A percentile compares a stretch with the other conserved stretches of the same genome.
These are phyloP conservation scores for Aspergillus sp. DNA, from an alignment of 2,329 filamentous ascomycete genomes.

Conservation along the genomic window DNA sequence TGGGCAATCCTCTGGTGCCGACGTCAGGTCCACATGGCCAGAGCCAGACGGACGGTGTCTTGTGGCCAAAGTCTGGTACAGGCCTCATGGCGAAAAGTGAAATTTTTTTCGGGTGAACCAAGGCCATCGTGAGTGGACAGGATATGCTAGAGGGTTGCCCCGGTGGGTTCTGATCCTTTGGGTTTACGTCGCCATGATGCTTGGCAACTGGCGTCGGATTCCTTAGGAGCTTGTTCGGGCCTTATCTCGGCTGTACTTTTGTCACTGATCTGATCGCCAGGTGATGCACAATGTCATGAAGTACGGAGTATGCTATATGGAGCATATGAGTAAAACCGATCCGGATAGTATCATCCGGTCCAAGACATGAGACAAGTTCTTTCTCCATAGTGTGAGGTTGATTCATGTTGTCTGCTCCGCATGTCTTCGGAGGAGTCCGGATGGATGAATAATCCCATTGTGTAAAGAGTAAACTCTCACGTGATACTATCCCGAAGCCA, in stretches of 20 bases:
- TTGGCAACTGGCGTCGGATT: constrained; percentile 3
- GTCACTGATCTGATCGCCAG: neutral
- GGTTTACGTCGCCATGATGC: neutral
- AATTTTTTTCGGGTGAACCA: constrained; percentile 1
- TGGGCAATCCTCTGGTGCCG: constrained; percentile 3
- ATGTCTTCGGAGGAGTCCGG: neutral
- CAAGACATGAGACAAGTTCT: neutral
- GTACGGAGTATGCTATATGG: neutral
- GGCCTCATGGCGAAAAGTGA: neutral
- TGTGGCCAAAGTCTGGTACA: constrained; percentile 8
- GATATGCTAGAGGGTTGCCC: neutral
- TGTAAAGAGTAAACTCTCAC: neutral
- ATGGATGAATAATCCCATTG: neutral
- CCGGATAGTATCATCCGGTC: neutral
- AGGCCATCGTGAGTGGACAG: neutral
- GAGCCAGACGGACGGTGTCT: constrained; percentile 4
- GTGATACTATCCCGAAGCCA: neutral
- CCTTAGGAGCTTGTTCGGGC: neutral
- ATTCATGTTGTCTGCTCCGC: too few relatives aligned
- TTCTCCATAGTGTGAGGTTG: neutral
- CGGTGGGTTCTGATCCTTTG: neutral
- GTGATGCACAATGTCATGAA: neutral
- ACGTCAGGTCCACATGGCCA: constrained; percentile 30
- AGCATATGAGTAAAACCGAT: neutral
- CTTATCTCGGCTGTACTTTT: neutral